Base-by-base conservation (phyloP, 164 flowering plant species). In the Umbellularia californica region DNA sequence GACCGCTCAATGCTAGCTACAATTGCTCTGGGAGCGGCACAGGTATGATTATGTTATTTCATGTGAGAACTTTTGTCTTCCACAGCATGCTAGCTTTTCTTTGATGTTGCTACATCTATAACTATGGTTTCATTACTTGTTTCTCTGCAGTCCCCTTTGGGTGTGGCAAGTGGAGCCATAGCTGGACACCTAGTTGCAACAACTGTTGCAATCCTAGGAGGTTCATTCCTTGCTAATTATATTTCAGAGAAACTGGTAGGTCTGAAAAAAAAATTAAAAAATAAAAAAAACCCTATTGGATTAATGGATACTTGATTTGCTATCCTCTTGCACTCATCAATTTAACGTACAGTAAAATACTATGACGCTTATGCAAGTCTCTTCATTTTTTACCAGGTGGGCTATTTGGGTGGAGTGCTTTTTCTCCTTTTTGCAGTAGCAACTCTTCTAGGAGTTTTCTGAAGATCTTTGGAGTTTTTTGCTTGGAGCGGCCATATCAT, bases 1-100 rank as follows among this genome's bases (percentile, higher is more conserved):
- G 99, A 95, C 71, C 97, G 98, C 35, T 95, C 99, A 13, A 95
- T 95, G 99, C 96, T 95, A 72, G 98, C 99, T 67, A 95, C 99
- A 67, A 90, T 95, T 75, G 98, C 99, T 75, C 88, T 95, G 70
- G 99, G 95, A 77, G 99, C 99, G 50, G 98, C 98, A 12, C 98
- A 95, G 99, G 99, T 95, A 70, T n/a, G 35, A n/a, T 70, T 60
- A 81, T 6, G 17, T 20, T 25, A 47, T 23, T 70, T 74, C 19
- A 25, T 52, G 63, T 55, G 23, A 15, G 73, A 17, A 71, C 1
- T 14, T 47, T 41, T 65, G 12, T 74, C 35, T 63, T 60, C n/a
- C 28, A 30, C 30, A 47, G 20, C 24, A 13, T 65, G 13, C n/a
- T 41, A 15, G 50, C 64, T 52, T n/a, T n/a, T 58, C 69, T 30